Conservation (phyloP, 2,329 filamentous ascomycete genomes). For the Bipolaris sorokiniana region DNA sequence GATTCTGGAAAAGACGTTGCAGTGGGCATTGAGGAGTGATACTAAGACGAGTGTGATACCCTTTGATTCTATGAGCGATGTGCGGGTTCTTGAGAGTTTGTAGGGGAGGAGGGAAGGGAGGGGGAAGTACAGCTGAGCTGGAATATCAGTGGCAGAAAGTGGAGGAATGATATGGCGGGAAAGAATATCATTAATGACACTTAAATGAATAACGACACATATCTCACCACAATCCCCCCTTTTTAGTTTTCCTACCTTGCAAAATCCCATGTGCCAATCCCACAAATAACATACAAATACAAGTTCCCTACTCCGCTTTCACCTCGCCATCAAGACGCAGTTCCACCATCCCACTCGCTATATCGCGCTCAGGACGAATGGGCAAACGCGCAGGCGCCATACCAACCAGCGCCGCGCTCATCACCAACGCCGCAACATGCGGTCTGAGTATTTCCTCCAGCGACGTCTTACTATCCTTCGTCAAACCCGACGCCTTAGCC, state of each 20-base stretch:
- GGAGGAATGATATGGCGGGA: not conserved
- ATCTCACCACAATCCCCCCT: too few species aligned
- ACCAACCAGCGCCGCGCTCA: slow-evolving; percentile 44
- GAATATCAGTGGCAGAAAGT: too few species aligned
- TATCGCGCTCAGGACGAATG: slow-evolving; percentile 22
- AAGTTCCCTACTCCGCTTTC: not conserved
- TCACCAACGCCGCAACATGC: slow-evolving; percentile 40
- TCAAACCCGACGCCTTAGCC: slow-evolving; percentile 26
- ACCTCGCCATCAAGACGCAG: slow-evolving; percentile 22
- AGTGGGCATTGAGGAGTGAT: slow-evolving; percentile 41
- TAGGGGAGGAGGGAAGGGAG: not conserved
- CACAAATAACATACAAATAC: too few species aligned
- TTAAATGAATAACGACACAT: too few species aligned
- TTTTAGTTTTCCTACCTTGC: too few species aligned
- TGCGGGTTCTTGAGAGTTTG: slow-evolving; percentile 26
- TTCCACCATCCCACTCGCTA: slow-evolving; percentile 21
- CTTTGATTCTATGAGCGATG: slow-evolving; percentile 30
- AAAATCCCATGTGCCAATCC: too few species aligned
- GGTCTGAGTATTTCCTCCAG: slow-evolving; percentile 41
- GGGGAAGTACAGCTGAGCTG: too few species aligned
- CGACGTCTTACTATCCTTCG: slow-evolving; percentile 31
- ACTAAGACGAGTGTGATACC: slow-evolving; percentile 20
- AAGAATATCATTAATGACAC: not conserved
- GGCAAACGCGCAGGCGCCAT: slow-evolving; percentile 37
- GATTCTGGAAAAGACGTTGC: slow-evolving; percentile 51